A percentile compares a stretch with the other conserved stretches of the same genome.
These are phyloP conservation scores for Nannochloropsis gaditana DNA, from an alignment of 108 stramenopile genomes.

Conservation along the genomic window DNA sequence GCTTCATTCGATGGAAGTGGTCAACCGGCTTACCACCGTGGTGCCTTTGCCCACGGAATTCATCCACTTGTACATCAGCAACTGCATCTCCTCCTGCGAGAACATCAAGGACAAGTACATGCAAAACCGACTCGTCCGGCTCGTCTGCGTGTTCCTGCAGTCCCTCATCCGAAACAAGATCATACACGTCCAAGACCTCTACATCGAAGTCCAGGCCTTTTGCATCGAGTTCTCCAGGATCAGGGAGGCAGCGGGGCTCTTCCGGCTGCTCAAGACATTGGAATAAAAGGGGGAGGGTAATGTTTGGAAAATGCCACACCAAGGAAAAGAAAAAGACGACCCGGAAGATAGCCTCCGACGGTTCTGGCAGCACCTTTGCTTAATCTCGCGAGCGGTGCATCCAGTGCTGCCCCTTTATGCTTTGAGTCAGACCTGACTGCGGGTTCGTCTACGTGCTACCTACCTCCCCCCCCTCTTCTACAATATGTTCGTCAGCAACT, in stretches of 20 bases:
- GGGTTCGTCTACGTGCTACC: background rate
- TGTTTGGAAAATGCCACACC: background rate
- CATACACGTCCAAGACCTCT: constrained; percentile 81
- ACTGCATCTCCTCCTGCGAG: constrained; percentile 88
- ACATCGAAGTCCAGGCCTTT: constrained; percentile 88
- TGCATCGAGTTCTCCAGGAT: constrained; percentile 91
- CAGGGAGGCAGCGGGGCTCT: constrained; percentile 83
- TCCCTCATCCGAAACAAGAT: constrained; percentile 85
- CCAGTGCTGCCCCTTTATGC: too few species aligned
- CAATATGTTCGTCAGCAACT: background rate
- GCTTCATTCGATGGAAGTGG: constrained; percentile 85
- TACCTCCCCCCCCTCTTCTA: background rate
- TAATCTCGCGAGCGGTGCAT: too few species aligned
- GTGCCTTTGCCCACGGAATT: constrained; percentile 85
- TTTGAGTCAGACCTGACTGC: too few species aligned
- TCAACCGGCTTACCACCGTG: constrained; percentile 48
- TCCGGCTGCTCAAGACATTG: constrained; percentile 67
- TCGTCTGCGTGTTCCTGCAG: constrained; percentile 93
- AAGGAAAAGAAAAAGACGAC: background rate
- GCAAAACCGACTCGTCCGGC: constrained; percentile 83
- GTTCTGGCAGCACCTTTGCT: too few species aligned
- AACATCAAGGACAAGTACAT: constrained; percentile 82
- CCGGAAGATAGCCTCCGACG: too few species aligned
- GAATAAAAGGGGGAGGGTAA: constrained; percentile 30
- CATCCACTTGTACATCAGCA: constrained; percentile 86